A percentile compares a stretch with the other conserved stretches of the same genome.
These are phyloP conservation scores for Russula olivacea DNA, from an alignment of 768 basidiomycete species.

Conservation along the genomic window DNA sequence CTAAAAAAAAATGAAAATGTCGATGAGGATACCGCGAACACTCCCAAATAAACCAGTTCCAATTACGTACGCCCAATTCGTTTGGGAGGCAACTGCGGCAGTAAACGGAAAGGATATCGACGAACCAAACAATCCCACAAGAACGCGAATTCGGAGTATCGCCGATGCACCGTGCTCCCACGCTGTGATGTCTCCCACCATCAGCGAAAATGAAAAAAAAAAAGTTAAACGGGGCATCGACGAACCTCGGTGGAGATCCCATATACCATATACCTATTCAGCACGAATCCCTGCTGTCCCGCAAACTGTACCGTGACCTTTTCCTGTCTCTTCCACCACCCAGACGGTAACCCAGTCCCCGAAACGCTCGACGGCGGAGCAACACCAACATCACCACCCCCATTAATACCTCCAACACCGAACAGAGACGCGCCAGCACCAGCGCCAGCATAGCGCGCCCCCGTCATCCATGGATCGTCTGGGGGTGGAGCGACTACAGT, in stretches of 20 bases:
- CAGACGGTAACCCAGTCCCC: slow-evolving; percentile 64
- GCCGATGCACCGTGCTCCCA: slow-evolving; percentile 63
- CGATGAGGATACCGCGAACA: background rate
- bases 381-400: slow-evolving; percentile 29
- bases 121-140: slow-evolving; percentile 80
- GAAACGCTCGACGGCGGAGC: slow-evolving; percentile 50
- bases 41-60: background rate
- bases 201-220: slow-evolving; percentile 11
- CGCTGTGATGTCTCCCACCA: slow-evolving; percentile 36
- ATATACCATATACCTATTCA: slow-evolving; percentile 84
- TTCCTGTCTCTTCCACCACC: slow-evolving; percentile 88
- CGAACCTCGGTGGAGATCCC: slow-evolving; percentile 50
- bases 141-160: slow-evolving; percentile 92
- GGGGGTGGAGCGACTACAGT: background rate
- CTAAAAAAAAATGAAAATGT: slow-evolving; percentile 34
- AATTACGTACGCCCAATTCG: slow-evolving; percentile 71
- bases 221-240: background rate
- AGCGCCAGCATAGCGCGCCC: slow-evolving; percentile 11
- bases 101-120: slow-evolving; percentile 90
- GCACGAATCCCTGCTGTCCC: slow-evolving; percentile 88
- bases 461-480: slow-evolving; percentile 18
- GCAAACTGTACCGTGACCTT: slow-evolving; percentile 61
- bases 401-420: slow-evolving; percentile 12
- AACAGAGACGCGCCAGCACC: slow-evolving; percentile 14
- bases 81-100: slow-evolving; percentile 87